Conservation (phyloP, 2,329 filamentous ascomycete genomes). For the Akanthomyces muscarius region DNA sequence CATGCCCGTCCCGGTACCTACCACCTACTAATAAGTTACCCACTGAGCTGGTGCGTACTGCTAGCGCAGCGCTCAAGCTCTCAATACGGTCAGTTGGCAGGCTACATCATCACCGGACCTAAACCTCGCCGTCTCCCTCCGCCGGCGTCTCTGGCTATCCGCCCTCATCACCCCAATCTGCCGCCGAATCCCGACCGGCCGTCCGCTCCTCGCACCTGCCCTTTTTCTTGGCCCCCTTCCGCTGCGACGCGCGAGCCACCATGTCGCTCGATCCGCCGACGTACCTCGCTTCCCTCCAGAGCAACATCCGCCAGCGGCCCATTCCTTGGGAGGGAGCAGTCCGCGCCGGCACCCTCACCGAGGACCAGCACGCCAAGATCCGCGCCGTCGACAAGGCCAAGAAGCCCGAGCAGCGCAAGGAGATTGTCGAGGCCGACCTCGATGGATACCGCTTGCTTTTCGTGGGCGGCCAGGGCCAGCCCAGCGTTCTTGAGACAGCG, state of each 20-base stretch:
- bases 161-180: constrained; percentile 16
- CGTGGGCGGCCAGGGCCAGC: constrained; percentile 66
- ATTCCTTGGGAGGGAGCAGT: constrained; percentile 98
- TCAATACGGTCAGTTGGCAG: constrained; percentile 17
- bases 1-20: background rate
- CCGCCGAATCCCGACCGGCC: constrained; percentile 15
- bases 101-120: constrained; percentile 30
- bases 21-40: too few relatives aligned
- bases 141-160: constrained; percentile 4
- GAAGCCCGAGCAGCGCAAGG: constrained; percentile 75
- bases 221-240: background rate
- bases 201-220: constrained; percentile 13
- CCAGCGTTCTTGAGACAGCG: constrained; percentile 76
- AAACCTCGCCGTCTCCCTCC: constrained; percentile 23
- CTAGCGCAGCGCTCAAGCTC: background rate
- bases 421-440: constrained; percentile 75
- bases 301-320: constrained; percentile 92
- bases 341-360: constrained; percentile 86
- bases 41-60: background rate
- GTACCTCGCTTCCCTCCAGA: constrained; percentile 81
- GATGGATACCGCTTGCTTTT: constrained; percentile 77
- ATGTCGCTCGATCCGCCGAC: constrained; percentile 94
- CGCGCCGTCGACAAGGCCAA: constrained; percentile 94
- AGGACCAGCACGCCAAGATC: constrained; percentile 91
- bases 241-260: constrained; percentile 27